These are phyloP conservation scores for Scheffersomyces amazonensis DNA, from an alignment of 805 yeast genomes.

Conservation along the genomic window DNA sequence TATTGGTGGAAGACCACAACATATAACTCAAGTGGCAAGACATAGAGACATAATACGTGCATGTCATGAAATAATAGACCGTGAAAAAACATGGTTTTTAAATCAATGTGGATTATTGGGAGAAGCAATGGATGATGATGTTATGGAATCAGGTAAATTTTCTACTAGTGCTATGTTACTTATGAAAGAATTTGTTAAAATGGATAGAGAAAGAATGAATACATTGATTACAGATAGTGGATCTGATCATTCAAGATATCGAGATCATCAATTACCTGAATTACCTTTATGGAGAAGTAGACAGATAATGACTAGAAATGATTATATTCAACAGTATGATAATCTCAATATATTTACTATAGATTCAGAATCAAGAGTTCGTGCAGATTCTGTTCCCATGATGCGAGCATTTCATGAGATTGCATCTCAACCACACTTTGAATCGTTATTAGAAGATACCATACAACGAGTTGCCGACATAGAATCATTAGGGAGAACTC, in stretches of 20 bases:
- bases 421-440: slow-evolving; percentile 67
- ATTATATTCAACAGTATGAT: slow-evolving; percentile 72
- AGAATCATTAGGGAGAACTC: slow-evolving; percentile 73
- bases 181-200: slow-evolving; percentile 67
- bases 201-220: slow-evolving; percentile 46
- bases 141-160: slow-evolving; percentile 79
- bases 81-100: slow-evolving; percentile 82
- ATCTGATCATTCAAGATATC: slow-evolving; percentile 14
- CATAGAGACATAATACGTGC: slow-evolving; percentile 56
- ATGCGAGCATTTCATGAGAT: slow-evolving; percentile 86
- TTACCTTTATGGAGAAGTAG: slow-evolving; percentile 81
- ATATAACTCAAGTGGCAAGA: slow-evolving; percentile 65
- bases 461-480: slow-evolving; percentile 68
- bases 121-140: slow-evolving; percentile 82
- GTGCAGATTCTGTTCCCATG: slow-evolving; percentile 85
- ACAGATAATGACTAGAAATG: slow-evolving; percentile 83
- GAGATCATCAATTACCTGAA: slow-evolving; percentile 61
- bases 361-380: slow-evolving; percentile 67
- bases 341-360: slow-evolving; percentile 76
- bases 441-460: slow-evolving; percentile 62
- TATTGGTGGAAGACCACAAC: slow-evolving; percentile 85
- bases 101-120: slow-evolving; percentile 82
- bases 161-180: slow-evolving; percentile 70
- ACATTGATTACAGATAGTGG: slow-evolving; percentile 28
- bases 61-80: slow-evolving; percentile 67